Evolutionary conservation across 805 yeast genomes (phyloP).

Genomic region (Candida bentonensis): DNA sequence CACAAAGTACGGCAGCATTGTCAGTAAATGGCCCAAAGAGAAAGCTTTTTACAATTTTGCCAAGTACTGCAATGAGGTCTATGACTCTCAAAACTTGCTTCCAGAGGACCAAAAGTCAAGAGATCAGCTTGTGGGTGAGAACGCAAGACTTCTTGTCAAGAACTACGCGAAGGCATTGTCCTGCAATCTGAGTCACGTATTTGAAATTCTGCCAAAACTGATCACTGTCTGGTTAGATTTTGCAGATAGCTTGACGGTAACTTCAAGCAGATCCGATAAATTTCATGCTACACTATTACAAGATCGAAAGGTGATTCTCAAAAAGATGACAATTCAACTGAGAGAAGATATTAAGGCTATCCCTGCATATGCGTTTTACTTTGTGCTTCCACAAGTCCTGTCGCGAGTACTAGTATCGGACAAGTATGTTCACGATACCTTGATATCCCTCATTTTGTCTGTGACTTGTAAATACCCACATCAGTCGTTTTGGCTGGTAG

Average conservation of each 20-base stretch:
- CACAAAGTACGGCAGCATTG: constrained; percentile 50
- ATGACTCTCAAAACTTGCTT: constrained; percentile 47
- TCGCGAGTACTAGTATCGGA: constrained; percentile 40
- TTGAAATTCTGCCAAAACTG: constrained; percentile 60
- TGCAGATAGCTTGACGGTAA: constrained; percentile 8
- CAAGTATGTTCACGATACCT: background rate
- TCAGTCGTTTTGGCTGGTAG: background rate
- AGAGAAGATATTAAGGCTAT: constrained; percentile 18
- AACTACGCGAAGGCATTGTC: constrained; percentile 46
- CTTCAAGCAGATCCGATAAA: background rate
- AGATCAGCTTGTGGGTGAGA: constrained; percentile 22
- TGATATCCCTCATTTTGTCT: background rate
- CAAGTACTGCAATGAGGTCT: constrained; percentile 58
- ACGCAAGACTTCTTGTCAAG: constrained; percentile 41
- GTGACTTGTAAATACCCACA: background rate
- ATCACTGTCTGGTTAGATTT: constrained; percentile 86
- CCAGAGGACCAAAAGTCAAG: constrained; percentile 14
- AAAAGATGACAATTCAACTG: constrained; percentile 18
- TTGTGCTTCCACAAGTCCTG: constrained; percentile 72
- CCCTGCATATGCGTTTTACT: constrained; percentile 56
- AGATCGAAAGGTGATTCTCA: constrained; percentile 12
- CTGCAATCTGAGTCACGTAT: constrained; percentile 49
- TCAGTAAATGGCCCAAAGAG: constrained; percentile 39
- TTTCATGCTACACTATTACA: background rate
- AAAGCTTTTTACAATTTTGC: constrained; percentile 74